Percentiles rank a stretch among this genome's conserved stretches.
Evolutionary conservation across 2,329 filamentous ascomycete genomes (phyloP).

Genomic region (Tolypocladium amazonense): DNA sequence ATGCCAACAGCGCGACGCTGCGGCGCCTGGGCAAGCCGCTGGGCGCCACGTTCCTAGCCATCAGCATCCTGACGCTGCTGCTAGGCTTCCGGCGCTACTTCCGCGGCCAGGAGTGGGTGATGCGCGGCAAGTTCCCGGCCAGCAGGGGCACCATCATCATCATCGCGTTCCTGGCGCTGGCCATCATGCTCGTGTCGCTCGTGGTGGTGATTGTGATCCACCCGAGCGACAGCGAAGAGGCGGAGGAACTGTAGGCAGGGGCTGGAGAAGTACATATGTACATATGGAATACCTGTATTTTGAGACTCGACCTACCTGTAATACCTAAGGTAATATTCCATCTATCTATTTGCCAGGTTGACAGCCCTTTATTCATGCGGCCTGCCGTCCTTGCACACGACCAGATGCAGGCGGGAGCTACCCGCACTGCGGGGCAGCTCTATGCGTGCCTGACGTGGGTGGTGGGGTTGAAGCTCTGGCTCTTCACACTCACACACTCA

Average conservation of each 20-base stretch:
- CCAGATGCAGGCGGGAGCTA: background rate
- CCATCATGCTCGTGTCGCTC: constrained; percentile 49
- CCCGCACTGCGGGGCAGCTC: background rate
- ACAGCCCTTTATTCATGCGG: background rate
- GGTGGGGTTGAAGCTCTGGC: background rate
- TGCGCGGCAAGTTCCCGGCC: constrained; percentile 70
- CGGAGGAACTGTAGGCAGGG: background rate
- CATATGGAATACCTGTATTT: background rate
- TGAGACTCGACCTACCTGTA: background rate
- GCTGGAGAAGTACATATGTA: background rate
- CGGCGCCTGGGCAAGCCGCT: constrained; percentile 61
- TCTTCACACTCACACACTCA: background rate
- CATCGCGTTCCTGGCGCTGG: constrained; percentile 54
- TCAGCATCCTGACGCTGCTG: constrained; percentile 64
- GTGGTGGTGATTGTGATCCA: constrained; percentile 50
- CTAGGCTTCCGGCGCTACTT: constrained; percentile 73
- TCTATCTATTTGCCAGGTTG: background rate
- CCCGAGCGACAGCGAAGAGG: constrained; percentile 10
- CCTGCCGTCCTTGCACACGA: background rate
- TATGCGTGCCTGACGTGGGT: background rate
- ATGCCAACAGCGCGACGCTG: constrained; percentile 32
- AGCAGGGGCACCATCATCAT: constrained; percentile 65
- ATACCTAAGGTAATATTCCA: background rate
- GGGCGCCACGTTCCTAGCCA: constrained; percentile 65
- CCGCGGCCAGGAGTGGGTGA: constrained; percentile 68